Base-by-base conservation (phyloP, 1,284 basidiomycete species). In the Ceratobasidium sp. region DNA sequence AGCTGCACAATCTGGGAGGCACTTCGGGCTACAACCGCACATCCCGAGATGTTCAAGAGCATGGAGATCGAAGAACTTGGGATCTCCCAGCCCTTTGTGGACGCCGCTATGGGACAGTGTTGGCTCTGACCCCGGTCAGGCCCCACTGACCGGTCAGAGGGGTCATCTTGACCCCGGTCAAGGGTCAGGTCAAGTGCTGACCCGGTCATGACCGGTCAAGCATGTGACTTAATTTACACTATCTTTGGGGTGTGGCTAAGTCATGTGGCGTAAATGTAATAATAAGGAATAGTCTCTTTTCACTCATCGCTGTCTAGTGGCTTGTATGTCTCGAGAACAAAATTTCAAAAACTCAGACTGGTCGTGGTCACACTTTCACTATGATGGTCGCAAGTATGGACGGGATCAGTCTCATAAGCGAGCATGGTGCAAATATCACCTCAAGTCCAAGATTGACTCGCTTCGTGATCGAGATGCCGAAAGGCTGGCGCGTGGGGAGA, bases 1-100 rank as follows among this genome's bases (percentile, higher is more conserved):
- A 46, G 38, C 27, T 71, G 68, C 62, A 55, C 59, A 23, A 65
- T 76, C 23, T 65, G 60, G 44, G 38, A 76, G 14, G 71, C 71
- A 3, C 41, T 60, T 2, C 59, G 54, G 18, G 71, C 71, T 18
- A 38, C 71, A 35, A 59, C 44, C 1, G 73, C 73, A 3, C 50
- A 62, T 66, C 73, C 57, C 4, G 50, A 62, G n/a, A 38, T 65
- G 16, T 76, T 76, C 73, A 48, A 64, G 44, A 30, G 27, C 62
- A 38, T 67, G 5, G 60, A 55, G 6, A 65, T 76, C 20, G 48
- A 35, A 20, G 46, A 33, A 50, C 35, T 30, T 2, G 62, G 30
- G 20, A 23, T 30, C 16, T 20, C 18, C 12, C 16, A 48, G 27
- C 33, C 46, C 8, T 76, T 50, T 38, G 64, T 76, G 4, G 73